Conservation (phyloP, 2,329 filamentous ascomycete genomes). For the Arthrobotrys sinensis region DNA sequence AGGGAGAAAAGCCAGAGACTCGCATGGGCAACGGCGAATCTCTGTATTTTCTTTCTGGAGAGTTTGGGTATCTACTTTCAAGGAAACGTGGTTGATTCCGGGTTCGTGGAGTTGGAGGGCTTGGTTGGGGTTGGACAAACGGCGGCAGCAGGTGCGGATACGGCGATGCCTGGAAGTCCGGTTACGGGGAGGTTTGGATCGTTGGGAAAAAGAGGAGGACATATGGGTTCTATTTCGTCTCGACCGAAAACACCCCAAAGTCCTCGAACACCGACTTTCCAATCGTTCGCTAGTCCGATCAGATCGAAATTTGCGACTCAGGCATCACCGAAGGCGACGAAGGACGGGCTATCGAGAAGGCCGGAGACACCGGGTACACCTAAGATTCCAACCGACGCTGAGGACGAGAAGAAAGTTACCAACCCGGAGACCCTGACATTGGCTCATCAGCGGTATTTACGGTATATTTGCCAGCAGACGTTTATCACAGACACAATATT, state of each 20-base stretch:
- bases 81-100: constrained; percentile 85
- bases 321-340: constrained; percentile 37
- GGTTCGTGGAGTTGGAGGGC: constrained; percentile 82
- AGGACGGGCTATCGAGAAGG: constrained; percentile 23
- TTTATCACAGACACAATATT: constrained; percentile 64
- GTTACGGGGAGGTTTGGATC: constrained; percentile 7
- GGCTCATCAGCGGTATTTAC: constrained; percentile 56
- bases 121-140: constrained; percentile 62
- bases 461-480: constrained; percentile 59
- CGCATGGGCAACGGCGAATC: constrained; percentile 90
- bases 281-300: constrained; percentile 41
- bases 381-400: constrained; percentile 7
- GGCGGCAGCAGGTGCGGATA: constrained; percentile 7
- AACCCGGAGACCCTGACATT: constrained; percentile 58
- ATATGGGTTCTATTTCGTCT: constrained; percentile 7
- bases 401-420: constrained; percentile 45
- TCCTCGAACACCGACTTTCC: constrained; percentile 43
- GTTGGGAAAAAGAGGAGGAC: constrained; percentile 26
- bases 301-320: constrained; percentile 36
- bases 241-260: constrained; percentile 51
- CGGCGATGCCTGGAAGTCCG: constrained; percentile 38
- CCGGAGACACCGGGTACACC: constrained; percentile 52
- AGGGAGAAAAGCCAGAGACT: constrained; percentile 80
- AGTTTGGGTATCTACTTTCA: constrained; percentile 92
- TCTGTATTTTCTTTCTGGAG: constrained; percentile 88